Evolutionary conservation across 257 asterid genomes (phyloP).

Genomic region (Solanum pinnatisectum): DNA sequence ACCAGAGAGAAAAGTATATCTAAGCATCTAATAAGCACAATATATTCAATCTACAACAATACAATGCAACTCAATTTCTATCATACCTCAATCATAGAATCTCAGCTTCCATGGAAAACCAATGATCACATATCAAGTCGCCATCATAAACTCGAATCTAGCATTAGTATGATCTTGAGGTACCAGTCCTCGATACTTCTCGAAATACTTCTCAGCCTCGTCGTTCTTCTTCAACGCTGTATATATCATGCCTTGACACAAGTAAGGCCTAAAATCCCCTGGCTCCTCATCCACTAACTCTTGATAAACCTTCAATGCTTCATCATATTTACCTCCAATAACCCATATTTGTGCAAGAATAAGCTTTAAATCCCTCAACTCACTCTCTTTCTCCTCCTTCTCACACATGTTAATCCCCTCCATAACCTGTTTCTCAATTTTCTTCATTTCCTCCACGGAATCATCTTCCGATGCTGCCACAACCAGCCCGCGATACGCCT

Average conservation of each 20-base stretch:
- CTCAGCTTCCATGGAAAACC: not conserved
- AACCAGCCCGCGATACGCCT: slow-evolving; percentile 1
- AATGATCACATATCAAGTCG: slow-evolving; percentile 27
- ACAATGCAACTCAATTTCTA: not conserved
- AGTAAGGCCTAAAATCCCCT: slow-evolving; percentile 82
- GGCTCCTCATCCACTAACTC: slow-evolving; percentile 84
- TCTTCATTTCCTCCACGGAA: not conserved
- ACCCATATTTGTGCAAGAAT: slow-evolving; percentile 78
- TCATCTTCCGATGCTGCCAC: not conserved
- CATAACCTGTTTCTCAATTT: slow-evolving; percentile 32
- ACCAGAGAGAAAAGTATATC: not conserved
- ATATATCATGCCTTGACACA: slow-evolving; percentile 83
- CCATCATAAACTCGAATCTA: slow-evolving; percentile 52
- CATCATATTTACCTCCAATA: slow-evolving; percentile 46
- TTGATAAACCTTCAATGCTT: slow-evolving; percentile 54
- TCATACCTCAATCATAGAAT: not conserved
- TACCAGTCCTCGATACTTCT: slow-evolving; percentile 67
- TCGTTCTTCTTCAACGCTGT: slow-evolving; percentile 54
- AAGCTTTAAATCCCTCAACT: slow-evolving; percentile 73
- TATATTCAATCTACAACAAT: not conserved
- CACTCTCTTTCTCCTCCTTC: slow-evolving; percentile 37
- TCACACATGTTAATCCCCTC: slow-evolving; percentile 49
- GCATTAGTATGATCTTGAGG: slow-evolving; percentile 78
- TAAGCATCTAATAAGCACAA: not conserved
- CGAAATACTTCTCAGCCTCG: slow-evolving; percentile 79